Conservation (phyloP, 192 early-diverging fungal species). For the Coemansia asiatica region DNA sequence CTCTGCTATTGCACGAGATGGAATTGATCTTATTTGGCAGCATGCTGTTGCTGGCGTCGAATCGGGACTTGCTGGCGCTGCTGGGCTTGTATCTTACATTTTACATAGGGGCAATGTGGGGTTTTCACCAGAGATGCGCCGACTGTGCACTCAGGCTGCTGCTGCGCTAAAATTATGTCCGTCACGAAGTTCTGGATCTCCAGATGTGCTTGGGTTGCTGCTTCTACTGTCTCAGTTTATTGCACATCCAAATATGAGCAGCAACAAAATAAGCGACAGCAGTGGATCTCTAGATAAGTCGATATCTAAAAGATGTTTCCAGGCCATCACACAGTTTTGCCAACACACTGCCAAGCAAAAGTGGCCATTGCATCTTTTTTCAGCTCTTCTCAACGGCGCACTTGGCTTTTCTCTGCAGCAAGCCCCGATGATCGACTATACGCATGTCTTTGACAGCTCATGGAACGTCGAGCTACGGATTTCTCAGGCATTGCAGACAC, state of each 20-base stretch:
- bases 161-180: constrained; percentile 22
- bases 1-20: background rate
- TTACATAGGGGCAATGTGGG: constrained; percentile 9
- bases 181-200: background rate
- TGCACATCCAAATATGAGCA: background rate
- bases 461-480: constrained; percentile 42
- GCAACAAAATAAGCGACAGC: background rate
- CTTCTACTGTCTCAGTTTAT: constrained; percentile 33
- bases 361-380: constrained; percentile 32
- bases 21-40: constrained; percentile 29
- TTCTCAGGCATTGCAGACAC: constrained; percentile 17
- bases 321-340: constrained; percentile 24
- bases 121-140: constrained; percentile 8
- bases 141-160: constrained; percentile 36
- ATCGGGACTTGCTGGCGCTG: constrained; percentile 32
- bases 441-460: constrained; percentile 11
- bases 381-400: background rate
- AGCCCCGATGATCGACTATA: background rate
- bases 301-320: constrained; percentile 5
- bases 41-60: constrained; percentile 37
- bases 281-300: constrained; percentile 9
- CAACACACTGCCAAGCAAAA: constrained; percentile 17
- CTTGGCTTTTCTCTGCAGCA: background rate
- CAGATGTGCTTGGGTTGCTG: constrained; percentile 18
- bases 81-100: constrained; percentile 26